Base-by-base conservation (phyloP, 1,284 basidiomycete genomes). In the Melanopsichium pennsylvanicum region DNA sequence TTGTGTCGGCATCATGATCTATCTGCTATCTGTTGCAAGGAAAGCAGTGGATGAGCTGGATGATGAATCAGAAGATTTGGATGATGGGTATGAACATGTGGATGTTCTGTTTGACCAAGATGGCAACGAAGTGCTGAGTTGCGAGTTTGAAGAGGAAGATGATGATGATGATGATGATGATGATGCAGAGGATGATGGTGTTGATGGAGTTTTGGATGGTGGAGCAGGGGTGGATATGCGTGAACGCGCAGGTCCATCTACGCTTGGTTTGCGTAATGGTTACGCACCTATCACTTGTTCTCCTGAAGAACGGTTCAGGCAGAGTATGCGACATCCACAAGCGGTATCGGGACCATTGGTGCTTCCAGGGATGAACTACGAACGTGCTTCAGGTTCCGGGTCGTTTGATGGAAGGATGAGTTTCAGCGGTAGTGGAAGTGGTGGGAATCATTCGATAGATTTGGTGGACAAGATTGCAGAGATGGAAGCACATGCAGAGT, bases 11-110 rank as follows among this genome's bases (percentile, higher is more conserved):
- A 88, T 93, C 74, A 86, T 92, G 70, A 69, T 91, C 56, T 93
- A 93, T 82, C 85, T 93, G 40, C 87, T 89, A 43, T 85, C 86
- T 77, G 87, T 92, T 49, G 91, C 91, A 22, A 87, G 90, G 22
- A 85, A 86, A 56, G 91, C 91, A 1, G 89, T 93, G 34, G 88
- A 92, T 76, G 88, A 89, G 29, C 88, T 92, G 79, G 78, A 79
- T 33, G 76, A 76, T 40, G 74, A 79, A 35, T 49, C 36, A 5
- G 45, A 48, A 19, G 69, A 50, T n/a, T n/a, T n/a, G n/a, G n/a
- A n/a, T n/a, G n/a, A n/a, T n/a, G n/a, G n/a, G n/a, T n/a, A n/a
- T 10, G 49, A 32, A 4, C 47, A 37, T 29, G 51, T 60, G 19
- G 72, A 70, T n/a, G 57, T 44, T 13, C 47, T 51, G 18, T 42